Percentiles rank a stretch among this genome's conserved stretches.
These are phyloP conservation scores for Polygonum aviculare DNA, from an alignment of 148 eudicot species.

Conservation along the genomic window DNA sequence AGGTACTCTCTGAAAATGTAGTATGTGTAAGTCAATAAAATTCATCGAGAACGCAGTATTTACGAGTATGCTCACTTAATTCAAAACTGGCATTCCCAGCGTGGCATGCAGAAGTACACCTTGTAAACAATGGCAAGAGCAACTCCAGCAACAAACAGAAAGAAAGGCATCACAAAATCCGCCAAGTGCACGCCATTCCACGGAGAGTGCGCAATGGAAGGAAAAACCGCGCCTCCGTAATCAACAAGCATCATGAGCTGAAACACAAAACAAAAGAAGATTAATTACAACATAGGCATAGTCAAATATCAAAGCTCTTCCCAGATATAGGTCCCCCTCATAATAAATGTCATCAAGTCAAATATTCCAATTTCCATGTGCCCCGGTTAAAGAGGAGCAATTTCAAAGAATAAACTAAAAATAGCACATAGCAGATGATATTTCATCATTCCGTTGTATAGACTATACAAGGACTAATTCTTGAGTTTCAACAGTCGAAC, in stretches of 20 bases:
- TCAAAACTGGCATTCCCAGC: background rate
- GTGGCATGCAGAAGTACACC: conserved; percentile 38
- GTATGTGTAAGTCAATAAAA: background rate
- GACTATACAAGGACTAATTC: background rate
- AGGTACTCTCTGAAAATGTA: conserved; percentile 42
- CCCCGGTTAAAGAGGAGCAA: too few relatives aligned
- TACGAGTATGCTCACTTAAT: background rate
- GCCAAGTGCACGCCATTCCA: conserved; percentile 87
- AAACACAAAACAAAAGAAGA: background rate
- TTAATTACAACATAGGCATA: background rate
- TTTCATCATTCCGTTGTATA: too few relatives aligned
- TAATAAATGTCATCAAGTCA: too few relatives aligned
- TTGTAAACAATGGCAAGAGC: conserved; percentile 68
- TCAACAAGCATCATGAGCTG: conserved; percentile 90
- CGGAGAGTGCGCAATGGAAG: conserved; percentile 63
- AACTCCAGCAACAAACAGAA: conserved; percentile 75
- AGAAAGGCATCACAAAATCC: conserved; percentile 85
- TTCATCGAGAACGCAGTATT: background rate
- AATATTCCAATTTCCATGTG: too few relatives aligned
- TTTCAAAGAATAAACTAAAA: too few relatives aligned
- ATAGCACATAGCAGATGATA: too few relatives aligned
- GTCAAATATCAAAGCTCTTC: background rate
- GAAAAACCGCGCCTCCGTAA: conserved; percentile 69
- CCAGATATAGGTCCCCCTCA: too few relatives aligned
- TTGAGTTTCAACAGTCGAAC: background rate